Evolutionary conservation across 257 asterid species (phyloP), one percentile per base, ranked within the genome.

Genomic region (Scutellaria galericulata): DNA sequence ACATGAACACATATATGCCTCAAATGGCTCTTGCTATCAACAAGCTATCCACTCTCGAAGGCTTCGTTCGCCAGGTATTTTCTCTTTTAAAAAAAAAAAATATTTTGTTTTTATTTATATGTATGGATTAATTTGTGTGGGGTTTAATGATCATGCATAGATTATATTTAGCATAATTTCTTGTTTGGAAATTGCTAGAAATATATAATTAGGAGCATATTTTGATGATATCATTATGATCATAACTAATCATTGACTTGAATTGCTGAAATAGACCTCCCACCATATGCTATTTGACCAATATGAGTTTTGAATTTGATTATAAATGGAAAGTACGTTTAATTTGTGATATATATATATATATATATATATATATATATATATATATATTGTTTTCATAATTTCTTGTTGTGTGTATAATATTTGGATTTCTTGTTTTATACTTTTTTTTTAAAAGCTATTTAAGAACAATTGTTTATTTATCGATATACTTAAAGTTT

Each of bases 21-120:
- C 97, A 91, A 50, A 85, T 89, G 91, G 85, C 89, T 9, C 12
- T 83, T 1, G 96, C 97, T 72, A 74, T 91, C 64, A 86, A 59
- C 83, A 82, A 87, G 50, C 86, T 91, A 68, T 41, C 88, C 3
- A 78, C 87, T 2, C 82, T 87, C 31, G 93, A 91, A 73, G 86
- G 81, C 3, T 85, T 87, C 40, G 78, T 87, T 15, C 53, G 80
- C 56, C 96, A 91, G 97, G 97, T 24, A 24, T 1, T 24, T 24
- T 24, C 2, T 24, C 2, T 24, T n/a, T n/a, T 24, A 18, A 18
- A 18, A 18, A 18, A 18, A 18, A 18, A 18, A 24, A 24, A 1
- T 24, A 24, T 24, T 24, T 24, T 24, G 27, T 24, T 24, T 24
- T 2, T 24, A 0, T 24, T 24, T 24, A 24, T 24, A 2, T 24